Base-by-base conservation (phyloP, 2,329 filamentous ascomycete genomes). In the Ascomycota sp. region DNA sequence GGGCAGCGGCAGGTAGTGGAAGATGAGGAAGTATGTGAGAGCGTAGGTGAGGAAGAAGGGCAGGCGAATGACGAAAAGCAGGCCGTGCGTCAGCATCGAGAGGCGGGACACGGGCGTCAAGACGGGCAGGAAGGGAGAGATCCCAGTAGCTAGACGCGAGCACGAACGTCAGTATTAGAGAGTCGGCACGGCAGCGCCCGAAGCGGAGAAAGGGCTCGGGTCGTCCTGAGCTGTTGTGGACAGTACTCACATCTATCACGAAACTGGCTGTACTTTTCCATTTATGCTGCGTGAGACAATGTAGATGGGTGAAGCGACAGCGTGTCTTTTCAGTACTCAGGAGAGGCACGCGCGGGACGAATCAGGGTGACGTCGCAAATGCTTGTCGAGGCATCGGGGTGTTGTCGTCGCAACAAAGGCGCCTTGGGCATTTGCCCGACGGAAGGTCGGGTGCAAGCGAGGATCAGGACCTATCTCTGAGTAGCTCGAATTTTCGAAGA, bases 261-360 rank as follows among this genome's bases (percentile, higher is more conserved):
- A 47, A 81, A 94, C 51, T 92, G 82, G 33, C 80, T 86, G 52
- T 81, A 94, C 52, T 91, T 93, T 61, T 94, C 85, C 85, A 94
- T 94, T 25, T 43, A 35, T 21, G 13, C 20, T 9, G 8, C 15
- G 22, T 20, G 7, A 11, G 13, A 20, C n/a, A 17, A 4, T 3
- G 15, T 17, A 3, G 4, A 17, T 17, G 15, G 15, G 15, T 17
- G 15, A 17, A 17, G 15, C 15, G 15, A 4, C 4, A 4, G 15
- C 15, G 15, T 4, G 15, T 17, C 15, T 17, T 17, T 4, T 17
- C 15, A 4, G 15, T 4, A 17, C 3, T 17, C 15, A 17, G 15
- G 15, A 17, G 4, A 17, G 15, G 15, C 15, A 17, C 9, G 19
- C 23, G n/a, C 19, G n/a, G 15, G n/a, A n/a, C 8, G 11, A 24